Evolutionary conservation across 805 yeast genomes (phyloP), one percentile per base, ranked within the genome.

Genomic region (Wickerhamomyces hampshirensis): DNA sequence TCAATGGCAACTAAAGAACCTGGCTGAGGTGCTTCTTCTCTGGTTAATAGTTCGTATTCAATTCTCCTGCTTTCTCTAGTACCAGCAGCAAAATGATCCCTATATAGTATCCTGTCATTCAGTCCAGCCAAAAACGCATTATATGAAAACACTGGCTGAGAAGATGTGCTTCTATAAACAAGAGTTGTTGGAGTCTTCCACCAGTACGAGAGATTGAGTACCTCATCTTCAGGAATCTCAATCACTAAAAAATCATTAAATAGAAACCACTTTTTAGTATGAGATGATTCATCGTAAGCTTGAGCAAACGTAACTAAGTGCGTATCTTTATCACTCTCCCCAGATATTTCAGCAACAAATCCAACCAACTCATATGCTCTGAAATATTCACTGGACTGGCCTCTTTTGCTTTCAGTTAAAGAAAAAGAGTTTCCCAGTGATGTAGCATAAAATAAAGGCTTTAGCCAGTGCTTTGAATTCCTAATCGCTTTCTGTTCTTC

Each of bases 231-330:
- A 1, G 80, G 69, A 1, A 93, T 69, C 17, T 77, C 80, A 48
- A 77, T 73, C 12, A 89, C 98, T 45, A 93, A 63, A 59, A 91
- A 93, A 58, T 93, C 98, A 55, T 93, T 93, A 58, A 93, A 87
- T 53, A 93, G 58, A 51, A 71, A 77, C 98, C 98, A 93, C 21
- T 56, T 56, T 34, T 58, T 61, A 4, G 32, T 38, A 3, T 53
- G 51, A 8, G 50, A 44, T 8, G 46, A 26, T 5, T 47, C 43
- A 31, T 69, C 69, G 12, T 59, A 63, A 4, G 76, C 61, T 42
- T 70, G 69, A 2, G 73, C 68, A 46, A 72, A 73, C 0, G 88
- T 71, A 0, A 84, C 82, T 34, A 81, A 56, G 47, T 78, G 80
- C 28, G 72, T 72, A 35, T 73, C 73, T 29, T 66, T 67, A n/a